Percentiles rank a stretch among this genome's conserved stretches.
Evolutionary conservation across 2,329 filamentous ascomycete species (phyloP).

Genomic region (Ascochyta pisi): DNA sequence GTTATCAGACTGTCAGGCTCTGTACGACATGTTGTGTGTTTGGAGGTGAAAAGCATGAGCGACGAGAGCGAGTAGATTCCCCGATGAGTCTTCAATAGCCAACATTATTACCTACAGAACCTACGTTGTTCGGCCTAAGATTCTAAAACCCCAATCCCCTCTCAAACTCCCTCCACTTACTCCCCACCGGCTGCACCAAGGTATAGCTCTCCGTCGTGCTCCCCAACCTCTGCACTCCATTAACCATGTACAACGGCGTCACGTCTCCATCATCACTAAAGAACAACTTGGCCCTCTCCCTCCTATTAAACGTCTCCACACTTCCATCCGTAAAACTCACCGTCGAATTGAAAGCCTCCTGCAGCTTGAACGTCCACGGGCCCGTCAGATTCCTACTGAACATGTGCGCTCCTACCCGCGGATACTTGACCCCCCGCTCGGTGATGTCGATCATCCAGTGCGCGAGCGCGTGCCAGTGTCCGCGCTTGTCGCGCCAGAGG

Average conservation of each 20-base stretch:
- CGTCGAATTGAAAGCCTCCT: constrained; percentile 40
- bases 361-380: constrained; percentile 43
- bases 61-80: too few species aligned
- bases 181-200: constrained; percentile 51
- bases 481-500: constrained; percentile 48
- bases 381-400: constrained; percentile 38
- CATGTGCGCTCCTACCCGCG: constrained; percentile 45
- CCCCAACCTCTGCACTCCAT: constrained; percentile 55
- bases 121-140: too few species aligned
- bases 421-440: constrained; percentile 35
- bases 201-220: constrained; percentile 46
- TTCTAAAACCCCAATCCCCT: constrained; percentile 17
- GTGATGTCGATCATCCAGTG: constrained; percentile 45
- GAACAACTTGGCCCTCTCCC: constrained; percentile 59
- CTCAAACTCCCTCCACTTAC: constrained; percentile 20
- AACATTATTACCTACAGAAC: too few species aligned
- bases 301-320: constrained; percentile 49
- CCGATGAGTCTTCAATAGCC: too few species aligned
- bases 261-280: constrained; percentile 57
- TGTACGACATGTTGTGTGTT: too few species aligned
- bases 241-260: constrained; percentile 57
- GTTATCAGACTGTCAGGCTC: too few species aligned
- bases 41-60: too few species aligned
- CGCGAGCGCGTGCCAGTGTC: constrained; percentile 45
- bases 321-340: constrained; percentile 52